These are phyloP conservation scores for Artemisia argyi DNA, from an alignment of 129 eudicot species.

Conservation along the genomic window DNA sequence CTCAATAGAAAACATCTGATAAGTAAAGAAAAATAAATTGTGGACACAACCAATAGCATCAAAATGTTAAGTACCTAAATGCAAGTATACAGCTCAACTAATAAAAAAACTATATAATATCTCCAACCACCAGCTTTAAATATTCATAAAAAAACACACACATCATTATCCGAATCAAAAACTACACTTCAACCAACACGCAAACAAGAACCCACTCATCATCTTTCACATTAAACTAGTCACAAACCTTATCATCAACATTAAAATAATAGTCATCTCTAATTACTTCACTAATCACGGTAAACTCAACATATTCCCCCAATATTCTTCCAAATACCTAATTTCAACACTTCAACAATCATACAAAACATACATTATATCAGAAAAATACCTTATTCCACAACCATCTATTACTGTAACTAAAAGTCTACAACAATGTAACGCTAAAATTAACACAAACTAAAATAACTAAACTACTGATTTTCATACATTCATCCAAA, in stretches of 20 bases:
- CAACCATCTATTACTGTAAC: too few species aligned
- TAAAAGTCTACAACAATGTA: neutral
- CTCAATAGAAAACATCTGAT: neutral
- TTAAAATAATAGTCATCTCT: conserved; percentile 5
- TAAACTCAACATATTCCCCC: conserved; percentile 16
- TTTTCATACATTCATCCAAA: too few species aligned
- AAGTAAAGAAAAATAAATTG: too few species aligned
- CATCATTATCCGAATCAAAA: conserved; percentile 21
- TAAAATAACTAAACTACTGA: neutral
- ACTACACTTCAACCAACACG: conserved; percentile 16
- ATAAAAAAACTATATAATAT: conserved; percentile 11
- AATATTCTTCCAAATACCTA: neutral
- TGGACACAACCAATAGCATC: neutral
- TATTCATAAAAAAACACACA: conserved; percentile 6
- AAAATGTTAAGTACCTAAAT: neutral
- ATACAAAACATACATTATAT: neutral
- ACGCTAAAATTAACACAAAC: neutral
- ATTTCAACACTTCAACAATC: too few species aligned
- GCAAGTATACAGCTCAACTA: neutral
- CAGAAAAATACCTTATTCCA: too few species aligned
- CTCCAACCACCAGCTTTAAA: conserved; percentile 14
- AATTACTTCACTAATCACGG: conserved; percentile 10
- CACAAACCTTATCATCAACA: conserved; percentile 27
- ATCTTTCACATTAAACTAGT: conserved; percentile 20
- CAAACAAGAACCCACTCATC: conserved; percentile 1